These are phyloP conservation scores for Agaricus sinodeliciosus DNA, from an alignment of 768 basidiomycete species.

Conservation along the genomic window DNA sequence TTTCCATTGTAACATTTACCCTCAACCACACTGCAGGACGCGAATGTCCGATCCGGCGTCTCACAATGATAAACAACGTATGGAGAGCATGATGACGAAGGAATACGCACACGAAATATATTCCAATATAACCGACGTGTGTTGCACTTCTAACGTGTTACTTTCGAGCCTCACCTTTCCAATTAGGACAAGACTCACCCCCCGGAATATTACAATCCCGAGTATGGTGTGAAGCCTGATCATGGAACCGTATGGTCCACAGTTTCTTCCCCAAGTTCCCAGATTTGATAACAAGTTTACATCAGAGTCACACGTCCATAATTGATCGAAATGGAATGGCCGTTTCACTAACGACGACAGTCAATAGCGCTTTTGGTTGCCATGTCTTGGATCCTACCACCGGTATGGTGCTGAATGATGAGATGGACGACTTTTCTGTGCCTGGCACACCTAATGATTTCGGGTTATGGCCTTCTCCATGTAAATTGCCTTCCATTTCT, in stretches of 20 bases:
- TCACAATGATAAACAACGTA: constrained; percentile 44
- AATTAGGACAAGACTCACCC: constrained; percentile 73
- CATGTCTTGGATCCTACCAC: constrained; percentile 81
- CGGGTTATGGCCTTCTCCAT: constrained; percentile 77
- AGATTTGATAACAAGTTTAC: background rate
- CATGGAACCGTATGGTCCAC: constrained; percentile 72
- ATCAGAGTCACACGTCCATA: constrained; percentile 77
- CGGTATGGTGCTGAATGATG: constrained; percentile 86
- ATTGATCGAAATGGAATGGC: constrained; percentile 85
- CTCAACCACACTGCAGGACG: constrained; percentile 42
- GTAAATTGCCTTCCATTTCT: constrained; percentile 30
- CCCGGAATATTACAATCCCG: constrained; percentile 77
- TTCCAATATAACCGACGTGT: constrained; percentile 76
- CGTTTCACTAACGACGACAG: constrained; percentile 79
- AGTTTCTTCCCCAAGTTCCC: background rate
- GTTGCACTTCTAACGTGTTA: background rate
- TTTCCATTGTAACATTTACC: background rate
- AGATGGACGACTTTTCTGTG: constrained; percentile 93
- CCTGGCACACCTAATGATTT: constrained; percentile 83
- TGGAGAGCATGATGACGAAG: constrained; percentile 64
- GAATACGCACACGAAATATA: constrained; percentile 55
- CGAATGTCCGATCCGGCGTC: constrained; percentile 77
- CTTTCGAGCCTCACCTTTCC: background rate
- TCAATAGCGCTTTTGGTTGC: constrained; percentile 89
- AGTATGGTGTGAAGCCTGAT: constrained; percentile 70